phyloP scores from a whole-genome alignment of 192 early-diverging fungal genomes.

The Backusella circina region DNA sequence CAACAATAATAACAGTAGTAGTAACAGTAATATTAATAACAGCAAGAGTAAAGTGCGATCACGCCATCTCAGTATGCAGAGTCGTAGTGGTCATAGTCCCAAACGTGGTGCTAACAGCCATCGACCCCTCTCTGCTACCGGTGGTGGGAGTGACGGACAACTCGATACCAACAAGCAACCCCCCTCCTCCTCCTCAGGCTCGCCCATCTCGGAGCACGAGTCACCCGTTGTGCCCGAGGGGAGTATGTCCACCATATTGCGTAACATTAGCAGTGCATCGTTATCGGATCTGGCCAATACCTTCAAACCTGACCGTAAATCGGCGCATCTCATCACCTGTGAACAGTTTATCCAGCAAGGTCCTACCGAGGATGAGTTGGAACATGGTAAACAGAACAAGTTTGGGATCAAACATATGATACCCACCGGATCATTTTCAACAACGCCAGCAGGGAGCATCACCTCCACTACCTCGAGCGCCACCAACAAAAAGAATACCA shows the following conservation, averaged over 20 bases:
- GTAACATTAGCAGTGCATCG: conserved; percentile 5
- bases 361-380: not conserved
- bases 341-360: not conserved
- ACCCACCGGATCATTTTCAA: conserved; percentile 13
- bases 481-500: not conserved
- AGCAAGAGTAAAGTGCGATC: conserved; percentile 24
- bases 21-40: not conserved
- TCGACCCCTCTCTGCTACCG: conserved; percentile 17
- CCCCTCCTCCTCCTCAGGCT: not conserved
- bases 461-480: not conserved
- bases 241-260: conserved; percentile 1
- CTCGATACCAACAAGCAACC: not conserved
- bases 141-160: conserved; percentile 24
- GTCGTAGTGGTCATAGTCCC: conserved; percentile 11
- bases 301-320: conserved; percentile 1
- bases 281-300: not conserved
- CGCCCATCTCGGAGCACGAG: not conserved
- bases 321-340: not conserved
- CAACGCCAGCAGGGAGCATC: not conserved
- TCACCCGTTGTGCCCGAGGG: not conserved
- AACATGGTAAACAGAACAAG: not conserved
- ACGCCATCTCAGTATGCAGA: conserved; percentile 34
- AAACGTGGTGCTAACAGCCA: conserved; percentile 1
- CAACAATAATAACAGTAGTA: not conserved
- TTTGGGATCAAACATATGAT: conserved; percentile 25